Conservation (phyloP, 2,329 filamentous ascomycete species). For the Stachybotrys chartarum region DNA sequence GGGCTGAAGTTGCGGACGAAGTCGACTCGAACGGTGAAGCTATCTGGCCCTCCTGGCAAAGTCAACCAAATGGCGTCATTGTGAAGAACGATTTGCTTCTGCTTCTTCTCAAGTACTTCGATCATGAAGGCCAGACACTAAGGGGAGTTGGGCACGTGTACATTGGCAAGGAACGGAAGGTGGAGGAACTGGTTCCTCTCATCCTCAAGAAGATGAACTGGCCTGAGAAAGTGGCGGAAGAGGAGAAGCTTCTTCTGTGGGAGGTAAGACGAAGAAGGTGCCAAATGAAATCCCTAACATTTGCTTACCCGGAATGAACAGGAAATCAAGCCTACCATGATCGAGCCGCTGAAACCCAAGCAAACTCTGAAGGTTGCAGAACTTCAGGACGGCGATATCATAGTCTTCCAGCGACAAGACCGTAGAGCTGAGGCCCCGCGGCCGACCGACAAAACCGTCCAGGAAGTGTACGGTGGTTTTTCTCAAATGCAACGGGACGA, state of each 20-base stretch:
- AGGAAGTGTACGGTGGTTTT: conserved; percentile 20
- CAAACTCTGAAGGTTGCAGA: conserved; percentile 84
- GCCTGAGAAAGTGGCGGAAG: conserved; percentile 62
- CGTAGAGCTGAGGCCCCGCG: conserved; percentile 31
- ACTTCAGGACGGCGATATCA: conserved; percentile 93
- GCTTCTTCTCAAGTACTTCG: conserved; percentile 89
- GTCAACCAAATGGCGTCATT: conserved; percentile 48
- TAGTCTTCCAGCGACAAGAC: conserved; percentile 77
- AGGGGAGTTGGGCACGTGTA: conserved; percentile 78
- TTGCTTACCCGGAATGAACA: conserved; percentile 40
- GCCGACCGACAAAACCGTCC: conserved; percentile 17
- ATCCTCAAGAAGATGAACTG: conserved; percentile 83
- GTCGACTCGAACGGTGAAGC: conserved; percentile 60
- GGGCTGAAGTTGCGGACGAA: conserved; percentile 72
- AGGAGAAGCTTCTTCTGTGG: conserved; percentile 63
- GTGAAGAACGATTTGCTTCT: conserved; percentile 62
- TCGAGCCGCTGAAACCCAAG: conserved; percentile 88
- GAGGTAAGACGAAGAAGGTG: conserved; percentile 49
- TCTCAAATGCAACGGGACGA: background rate
- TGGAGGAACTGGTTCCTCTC: conserved; percentile 70
- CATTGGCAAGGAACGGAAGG: conserved; percentile 79
- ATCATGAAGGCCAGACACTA: conserved; percentile 67
- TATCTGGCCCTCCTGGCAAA: conserved; percentile 61
- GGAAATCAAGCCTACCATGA: conserved; percentile 98
- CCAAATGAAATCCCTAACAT: conserved; percentile 98